Base-by-base conservation (phyloP, 306 rosid genomes). In the Mucuna pruriens region DNA sequence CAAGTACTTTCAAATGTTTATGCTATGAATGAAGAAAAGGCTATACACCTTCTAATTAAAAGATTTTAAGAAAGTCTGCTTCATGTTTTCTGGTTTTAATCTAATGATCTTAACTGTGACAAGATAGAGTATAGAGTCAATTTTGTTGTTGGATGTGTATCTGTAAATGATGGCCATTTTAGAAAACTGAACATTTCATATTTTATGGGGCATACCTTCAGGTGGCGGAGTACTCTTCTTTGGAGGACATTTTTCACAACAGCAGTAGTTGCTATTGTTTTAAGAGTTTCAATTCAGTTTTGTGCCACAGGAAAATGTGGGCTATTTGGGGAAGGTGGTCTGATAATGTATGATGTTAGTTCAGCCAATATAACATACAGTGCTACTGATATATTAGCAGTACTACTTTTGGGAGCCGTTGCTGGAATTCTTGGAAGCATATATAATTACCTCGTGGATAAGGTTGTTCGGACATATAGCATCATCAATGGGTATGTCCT, bases 171-270 rank as follows among this genome's bases (percentile, higher is more conserved):
- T 71, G 22, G 4, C 34, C 26, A 25, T 46, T 76, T 22, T 20
- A 49, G 39, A 70, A 84, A 76, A 78, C 58, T 58, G 52, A 71
- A 23, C 33, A 10, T 38, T 70, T 60, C 11, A 69, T 33, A 2
- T 82, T 52, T 71, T 42, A 49, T 16, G 58, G 29, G 74, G 17
- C 75, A 22, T 65, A 42, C 19, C 58, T 70, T 34, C 77, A 90
- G 97, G 98, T 94, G 98, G 98, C 85, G 97, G 83, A 94, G 92
- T 80, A 89, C 98, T 80, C 97, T 94, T 82, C 94, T 94, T 7
- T 94, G 98, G 98, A 92, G 97, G 81, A 76, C 93, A 33, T 92
- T 94, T 85, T 94, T 94, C 84, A 94, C 98, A 11, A 94, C 98
- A 15, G 98, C 97, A 55, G 94, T 94, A 19, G 98, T 94, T 67